Evolutionary conservation across 768 basidiomycete species (phyloP), one percentile per base, ranked within the genome.

Genomic region (Mycena belliarum): DNA sequence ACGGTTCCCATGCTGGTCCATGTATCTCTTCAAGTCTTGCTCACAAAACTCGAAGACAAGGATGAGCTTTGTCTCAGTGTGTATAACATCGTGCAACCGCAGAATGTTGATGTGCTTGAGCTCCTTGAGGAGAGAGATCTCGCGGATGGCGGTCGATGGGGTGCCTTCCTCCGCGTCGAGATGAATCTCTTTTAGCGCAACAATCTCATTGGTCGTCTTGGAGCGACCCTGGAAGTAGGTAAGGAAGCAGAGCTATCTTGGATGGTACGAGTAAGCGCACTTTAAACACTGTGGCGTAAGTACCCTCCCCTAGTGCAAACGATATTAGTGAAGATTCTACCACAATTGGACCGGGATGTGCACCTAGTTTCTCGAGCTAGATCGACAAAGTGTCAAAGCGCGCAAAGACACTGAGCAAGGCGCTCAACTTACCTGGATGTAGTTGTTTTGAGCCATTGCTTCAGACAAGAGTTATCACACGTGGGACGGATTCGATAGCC

Each of bases 81-180:
- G 97, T 63, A 98, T 98, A 49, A 99, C 97, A 72, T 98, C 97
- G 79, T 98, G 90, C 20, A 99, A 85, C 66, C 97, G 87, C 68
- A 99, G 93, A 70, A 99, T 96, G 76, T 99, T 99, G 78, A 93
- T 87, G 68, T 99, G 97, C 73, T 97, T 97, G 67, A 99, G 88
- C 72, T 99, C 97, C 73, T 99, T 99, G 94, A 99, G 97, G 59
- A 99, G 83, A 33, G 93, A 95, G 68, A 99, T 98, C 80, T 99
- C 97, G 51, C 97, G 89, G 73, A 99, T 99, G 55, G 97, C 97
- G 14, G 97, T 98, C 44, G 92, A 95, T 33, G 97, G 97, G 0
- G 97, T 99, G 26, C 97, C 97, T 75, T 99, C 97, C 74, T 99
- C 97, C 4, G 97, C 92, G 78, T 99, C 97, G 59, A 99, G 89